A percentile compares a stretch with the other conserved stretches of the same genome.
Evolutionary conservation across 2,329 filamentous ascomycete species (phyloP).

Genomic region (Calonectria fujianensis): DNA sequence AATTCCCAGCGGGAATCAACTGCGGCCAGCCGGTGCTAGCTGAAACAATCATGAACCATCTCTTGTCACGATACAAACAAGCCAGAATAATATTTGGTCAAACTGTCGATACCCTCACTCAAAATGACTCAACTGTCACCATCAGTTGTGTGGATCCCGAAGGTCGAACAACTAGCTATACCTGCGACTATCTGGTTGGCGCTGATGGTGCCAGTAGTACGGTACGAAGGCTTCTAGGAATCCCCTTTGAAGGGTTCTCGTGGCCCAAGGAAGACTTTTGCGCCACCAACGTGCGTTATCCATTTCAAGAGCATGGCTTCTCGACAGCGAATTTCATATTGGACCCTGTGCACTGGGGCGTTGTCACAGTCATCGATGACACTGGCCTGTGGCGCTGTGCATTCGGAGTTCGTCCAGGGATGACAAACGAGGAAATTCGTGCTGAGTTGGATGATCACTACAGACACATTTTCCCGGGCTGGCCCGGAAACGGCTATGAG

Average conservation of each 20-base stretch:
- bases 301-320: not conserved
- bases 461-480: not conserved
- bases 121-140: not conserved
- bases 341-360: not conserved
- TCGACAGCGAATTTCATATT: not conserved
- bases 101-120: not conserved
- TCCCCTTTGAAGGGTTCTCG: conserved; percentile 18
- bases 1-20: not conserved
- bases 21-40: not conserved
- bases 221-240: not conserved
- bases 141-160: not conserved
- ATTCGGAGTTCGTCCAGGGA: not conserved
- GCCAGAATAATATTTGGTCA: not conserved
- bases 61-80: not conserved
- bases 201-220: not conserved
- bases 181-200: not conserved
- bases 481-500: not conserved
- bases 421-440: conserved; percentile 1
- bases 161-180: not conserved
- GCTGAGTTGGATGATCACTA: not conserved
- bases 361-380: not conserved
- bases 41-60: not conserved
- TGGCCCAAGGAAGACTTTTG: conserved; percentile 25
- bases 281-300: conserved; percentile 6
- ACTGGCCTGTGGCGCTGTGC: conserved; percentile 3